Conservation (phyloP, 441 rosid genomes). For the Gossypium trilobum region DNA sequence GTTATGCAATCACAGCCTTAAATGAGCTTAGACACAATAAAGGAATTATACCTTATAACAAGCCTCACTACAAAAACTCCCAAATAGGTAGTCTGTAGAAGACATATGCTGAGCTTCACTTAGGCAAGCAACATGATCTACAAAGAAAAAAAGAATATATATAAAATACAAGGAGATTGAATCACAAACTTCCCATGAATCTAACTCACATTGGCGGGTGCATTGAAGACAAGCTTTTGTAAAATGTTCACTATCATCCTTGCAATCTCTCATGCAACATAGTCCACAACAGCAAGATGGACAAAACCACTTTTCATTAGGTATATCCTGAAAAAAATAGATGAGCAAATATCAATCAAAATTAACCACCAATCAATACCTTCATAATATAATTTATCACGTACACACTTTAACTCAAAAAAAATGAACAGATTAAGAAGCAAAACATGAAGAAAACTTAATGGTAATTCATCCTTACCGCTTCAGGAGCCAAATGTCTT, state of each 20-base stretch:
- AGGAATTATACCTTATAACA: slow-evolving; percentile 29
- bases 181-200: not conserved
- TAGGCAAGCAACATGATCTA: slow-evolving; percentile 35
- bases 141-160: slow-evolving; percentile 7
- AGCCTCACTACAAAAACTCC: slow-evolving; percentile 28
- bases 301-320: slow-evolving; percentile 29
- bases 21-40: not conserved
- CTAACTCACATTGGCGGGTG: slow-evolving; percentile 28
- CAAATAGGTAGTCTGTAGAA: slow-evolving; percentile 16
- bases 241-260: slow-evolving; percentile 14
- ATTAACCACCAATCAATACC: not conserved
- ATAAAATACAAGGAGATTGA: not conserved
- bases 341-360: slow-evolving; percentile 6
- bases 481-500: not conserved
- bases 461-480: not conserved
- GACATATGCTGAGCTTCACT: slow-evolving; percentile 19
- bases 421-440: not conserved
- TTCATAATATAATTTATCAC: not conserved
- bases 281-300: slow-evolving; percentile 39
- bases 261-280: slow-evolving; percentile 27
- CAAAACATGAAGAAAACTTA: not conserved
- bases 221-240: slow-evolving; percentile 33
- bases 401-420: not conserved
- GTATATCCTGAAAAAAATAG: slow-evolving; percentile 24
- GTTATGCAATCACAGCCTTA: slow-evolving; percentile 5